These are phyloP conservation scores for Penicillium dipodomyicola DNA, from an alignment of 495 filamentous ascomycete genomes.

Conservation along the genomic window DNA sequence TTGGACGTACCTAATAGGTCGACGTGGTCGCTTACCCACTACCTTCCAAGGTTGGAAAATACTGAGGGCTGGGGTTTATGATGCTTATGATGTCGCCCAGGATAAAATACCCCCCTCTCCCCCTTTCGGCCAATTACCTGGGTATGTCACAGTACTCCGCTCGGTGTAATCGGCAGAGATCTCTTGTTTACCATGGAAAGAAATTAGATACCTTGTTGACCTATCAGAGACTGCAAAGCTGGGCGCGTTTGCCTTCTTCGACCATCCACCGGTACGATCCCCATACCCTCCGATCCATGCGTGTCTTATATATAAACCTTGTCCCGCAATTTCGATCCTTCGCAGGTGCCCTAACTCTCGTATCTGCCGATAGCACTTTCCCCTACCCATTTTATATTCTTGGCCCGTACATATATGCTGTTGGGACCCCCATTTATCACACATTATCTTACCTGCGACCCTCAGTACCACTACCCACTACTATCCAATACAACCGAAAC, in stretches of 20 bases:
- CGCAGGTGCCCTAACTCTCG: conserved; percentile 18
- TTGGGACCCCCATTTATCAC: not conserved
- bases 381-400: not conserved
- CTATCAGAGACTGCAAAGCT: conserved; percentile 15
- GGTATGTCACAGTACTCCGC: conserved; percentile 24
- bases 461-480: not conserved
- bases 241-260: conserved; percentile 17
- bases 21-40: not conserved
- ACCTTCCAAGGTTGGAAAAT: no score
- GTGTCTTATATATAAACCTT: conserved; percentile 20
- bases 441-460: not conserved
- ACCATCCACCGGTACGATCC: conserved; percentile 18
- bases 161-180: conserved; percentile 13
- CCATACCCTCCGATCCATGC: conserved; percentile 15
- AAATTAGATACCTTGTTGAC: conserved; percentile 2
- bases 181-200: conserved; percentile 12
- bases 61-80: conserved; percentile 1
- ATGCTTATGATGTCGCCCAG: conserved; percentile 24
- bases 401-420: not conserved
- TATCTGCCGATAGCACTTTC: conserved; percentile 13
- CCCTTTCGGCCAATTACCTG: conserved; percentile 23
- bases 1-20: not conserved
- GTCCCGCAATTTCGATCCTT: conserved; percentile 5
- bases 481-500: not conserved
- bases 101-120: not conserved